Percentiles rank a stretch among this genome's conserved stretches.
phyloP scores from a whole-genome alignment of 1,284 basidiomycete species.

The Heterobasidion irregulare region DNA sequence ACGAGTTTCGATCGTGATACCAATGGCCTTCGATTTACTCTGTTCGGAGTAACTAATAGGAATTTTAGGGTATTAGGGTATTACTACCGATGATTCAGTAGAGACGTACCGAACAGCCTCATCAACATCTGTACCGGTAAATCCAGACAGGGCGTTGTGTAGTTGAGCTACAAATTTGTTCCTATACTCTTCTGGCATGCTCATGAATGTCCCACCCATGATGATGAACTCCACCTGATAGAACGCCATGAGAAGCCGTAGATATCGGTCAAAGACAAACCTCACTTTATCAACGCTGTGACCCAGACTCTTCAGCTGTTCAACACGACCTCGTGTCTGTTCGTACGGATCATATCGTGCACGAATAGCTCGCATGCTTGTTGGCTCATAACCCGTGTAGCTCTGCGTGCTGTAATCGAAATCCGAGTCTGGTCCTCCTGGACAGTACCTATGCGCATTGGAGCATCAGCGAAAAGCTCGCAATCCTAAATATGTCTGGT shows the following conservation, averaged over 20 bases:
- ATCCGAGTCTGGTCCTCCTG: conserved; percentile 98
- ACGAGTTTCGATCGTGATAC: conserved; percentile 98
- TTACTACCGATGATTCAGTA: background rate
- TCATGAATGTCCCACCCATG: conserved; percentile 99
- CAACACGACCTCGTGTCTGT: conserved; percentile 90
- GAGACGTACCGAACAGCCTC: conserved; percentile 80
- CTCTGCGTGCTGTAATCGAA: conserved; percentile 99
- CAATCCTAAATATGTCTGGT: conserved; percentile 8
- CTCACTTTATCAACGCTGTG: conserved; percentile 94
- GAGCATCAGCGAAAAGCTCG: background rate
- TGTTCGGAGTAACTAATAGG: conserved; percentile 80
- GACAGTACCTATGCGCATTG: conserved; percentile 78
- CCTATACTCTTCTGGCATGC: conserved; percentile 94
- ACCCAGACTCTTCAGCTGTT: conserved; percentile 90
- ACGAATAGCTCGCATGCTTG: conserved; percentile 97
- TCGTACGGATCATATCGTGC: conserved; percentile 99
- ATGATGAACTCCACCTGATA: conserved; percentile 92
- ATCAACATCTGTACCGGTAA: conserved; percentile 89
- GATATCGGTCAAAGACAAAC: background rate
- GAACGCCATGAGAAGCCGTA: background rate
- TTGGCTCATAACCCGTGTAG: conserved; percentile 96
- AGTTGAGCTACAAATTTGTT: conserved; percentile 92
- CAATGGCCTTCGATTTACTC: conserved; percentile 97
- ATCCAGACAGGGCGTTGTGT: conserved; percentile 95
- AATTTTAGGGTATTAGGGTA: background rate